These are phyloP conservation scores for Dillenia turbinata DNA, from an alignment of 164 flowering plant genomes.

Conservation along the genomic window DNA sequence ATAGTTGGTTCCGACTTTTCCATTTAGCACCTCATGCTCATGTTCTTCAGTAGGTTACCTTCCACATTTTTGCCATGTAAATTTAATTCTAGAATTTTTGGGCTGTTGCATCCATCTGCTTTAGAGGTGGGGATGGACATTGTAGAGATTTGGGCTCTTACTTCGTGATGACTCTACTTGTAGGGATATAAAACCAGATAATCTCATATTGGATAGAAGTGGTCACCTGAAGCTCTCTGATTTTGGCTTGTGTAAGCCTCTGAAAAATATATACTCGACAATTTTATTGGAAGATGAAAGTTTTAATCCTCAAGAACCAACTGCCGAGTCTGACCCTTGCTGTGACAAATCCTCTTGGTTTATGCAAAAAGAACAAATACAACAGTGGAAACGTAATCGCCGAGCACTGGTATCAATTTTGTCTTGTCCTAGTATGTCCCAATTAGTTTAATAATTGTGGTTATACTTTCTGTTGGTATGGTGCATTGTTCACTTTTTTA, in stretches of 20 bases:
- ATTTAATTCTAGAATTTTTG: too few relatives aligned
- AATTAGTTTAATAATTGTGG: too few relatives aligned
- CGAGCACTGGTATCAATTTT: slow-evolving; percentile 60
- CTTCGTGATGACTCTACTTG: slow-evolving; percentile 13
- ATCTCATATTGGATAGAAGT: slow-evolving; percentile 78
- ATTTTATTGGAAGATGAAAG: slow-evolving; percentile 57
- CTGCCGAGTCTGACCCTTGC: slow-evolving; percentile 35
- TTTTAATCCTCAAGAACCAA: slow-evolving; percentile 40
- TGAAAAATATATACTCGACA: slow-evolving; percentile 68
- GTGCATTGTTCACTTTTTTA: neutral
- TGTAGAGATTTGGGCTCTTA: neutral
- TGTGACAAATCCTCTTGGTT: slow-evolving; percentile 50
- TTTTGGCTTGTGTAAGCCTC: slow-evolving; percentile 93
- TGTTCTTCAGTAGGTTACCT: too few relatives aligned
- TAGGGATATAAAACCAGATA: slow-evolving; percentile 97
- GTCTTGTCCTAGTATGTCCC: neutral
- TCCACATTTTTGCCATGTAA: too few relatives aligned
- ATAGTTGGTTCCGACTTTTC: too few relatives aligned
- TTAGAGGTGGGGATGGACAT: too few relatives aligned
- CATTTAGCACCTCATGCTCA: too few relatives aligned
- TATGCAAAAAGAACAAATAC: slow-evolving; percentile 78
- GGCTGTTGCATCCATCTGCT: neutral
- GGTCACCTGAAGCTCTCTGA: slow-evolving; percentile 98
- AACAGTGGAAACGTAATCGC: slow-evolving; percentile 84
- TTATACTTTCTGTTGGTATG: too few relatives aligned